Base-by-base conservation (phyloP, 2,329 filamentous ascomycete species). In the Colletotrichum limetticola region DNA sequence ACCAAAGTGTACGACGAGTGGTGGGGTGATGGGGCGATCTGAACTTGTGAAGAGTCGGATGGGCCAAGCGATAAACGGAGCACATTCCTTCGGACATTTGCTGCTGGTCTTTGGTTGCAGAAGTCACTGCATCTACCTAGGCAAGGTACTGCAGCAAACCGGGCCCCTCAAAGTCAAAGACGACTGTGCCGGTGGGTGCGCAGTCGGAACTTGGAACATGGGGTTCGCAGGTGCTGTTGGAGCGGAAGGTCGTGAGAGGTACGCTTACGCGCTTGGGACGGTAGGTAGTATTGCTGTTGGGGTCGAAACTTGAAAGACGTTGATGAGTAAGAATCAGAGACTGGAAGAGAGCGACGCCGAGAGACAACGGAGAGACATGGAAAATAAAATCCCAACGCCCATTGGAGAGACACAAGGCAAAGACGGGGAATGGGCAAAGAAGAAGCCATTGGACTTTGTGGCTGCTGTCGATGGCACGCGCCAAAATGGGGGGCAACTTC, bases 81-180 rank as follows among this genome's bases (percentile, higher is more conserved):
- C 59, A 16, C 59, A 69, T 61, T 65, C 46, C 66, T 70, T 72
- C 70, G 67, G 66, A 70, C 60, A 61, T 49, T 61, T 65, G 61
- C 37, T 70, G 61, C 32, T 70, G 46, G 52, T n/a, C 52, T 32
- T 65, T 28, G 66, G 42, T 19, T 55, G 55, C 66, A 70, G 55
- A 37, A 52, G 58, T 52, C 65, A 53, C 53, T 66, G 42, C 28
- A 30, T 28, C 49, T 35, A 12, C 11, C 9, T 35, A 35, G 32
- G 32, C 32, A 35, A 35, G 32, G 32, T 35, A 35, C 52, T 49
- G 67, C 53, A 59, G 19, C 67, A 52, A 35, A 28, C 62, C 14
- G 19, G 53, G 60, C 16, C 53, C 37, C 53, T 52, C 26, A 37
- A 58, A 16, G 56, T 7, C 56, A 61, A 49, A 42, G 28, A 68